Conservation (phyloP, 768 basidiomycete genomes). For the Agrocybe chaxingu region DNA sequence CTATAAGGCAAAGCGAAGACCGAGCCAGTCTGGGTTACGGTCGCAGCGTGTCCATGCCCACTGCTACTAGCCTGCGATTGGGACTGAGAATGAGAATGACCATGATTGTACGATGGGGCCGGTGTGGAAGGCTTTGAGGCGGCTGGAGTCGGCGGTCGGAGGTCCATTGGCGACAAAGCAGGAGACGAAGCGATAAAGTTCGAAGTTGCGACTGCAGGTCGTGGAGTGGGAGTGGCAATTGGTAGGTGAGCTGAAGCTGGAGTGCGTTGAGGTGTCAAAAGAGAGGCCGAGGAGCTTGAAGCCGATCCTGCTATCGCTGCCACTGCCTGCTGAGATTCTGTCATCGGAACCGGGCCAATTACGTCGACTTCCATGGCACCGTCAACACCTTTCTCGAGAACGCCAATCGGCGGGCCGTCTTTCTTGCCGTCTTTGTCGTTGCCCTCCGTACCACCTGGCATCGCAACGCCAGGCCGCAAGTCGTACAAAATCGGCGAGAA, state of each 20-base stretch:
- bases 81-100: slow-evolving; percentile 7
- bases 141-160: slow-evolving; percentile 61
- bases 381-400: slow-evolving; percentile 66
- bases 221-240: slow-evolving; percentile 50
- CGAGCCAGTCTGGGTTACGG: slow-evolving; percentile 41
- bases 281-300: slow-evolving; percentile 8
- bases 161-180: slow-evolving; percentile 50
- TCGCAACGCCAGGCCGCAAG: slow-evolving; percentile 58
- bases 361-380: slow-evolving; percentile 61
- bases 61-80: slow-evolving; percentile 15
- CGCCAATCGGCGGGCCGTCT: slow-evolving; percentile 37
- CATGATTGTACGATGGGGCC: slow-evolving; percentile 23
- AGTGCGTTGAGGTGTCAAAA: slow-evolving; percentile 32
- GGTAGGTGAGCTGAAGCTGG: slow-evolving; percentile 25
- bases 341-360: slow-evolving; percentile 32
- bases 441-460: slow-evolving; percentile 29
- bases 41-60: slow-evolving; percentile 2
- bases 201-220: slow-evolving; percentile 29
- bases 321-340: slow-evolving; percentile 7
- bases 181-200: slow-evolving; percentile 37
- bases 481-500: slow-evolving; percentile 95
- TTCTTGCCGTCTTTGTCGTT: slow-evolving; percentile 28
- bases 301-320: slow-evolving; percentile 7
- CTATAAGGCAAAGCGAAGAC: slow-evolving; percentile 91
- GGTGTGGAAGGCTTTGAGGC: slow-evolving; percentile 55